Percentiles rank a stretch among this genome's conserved stretches.
These are phyloP conservation scores for Litsea cubeba DNA, from an alignment of 164 flowering plant genomes.

Conservation along the genomic window DNA sequence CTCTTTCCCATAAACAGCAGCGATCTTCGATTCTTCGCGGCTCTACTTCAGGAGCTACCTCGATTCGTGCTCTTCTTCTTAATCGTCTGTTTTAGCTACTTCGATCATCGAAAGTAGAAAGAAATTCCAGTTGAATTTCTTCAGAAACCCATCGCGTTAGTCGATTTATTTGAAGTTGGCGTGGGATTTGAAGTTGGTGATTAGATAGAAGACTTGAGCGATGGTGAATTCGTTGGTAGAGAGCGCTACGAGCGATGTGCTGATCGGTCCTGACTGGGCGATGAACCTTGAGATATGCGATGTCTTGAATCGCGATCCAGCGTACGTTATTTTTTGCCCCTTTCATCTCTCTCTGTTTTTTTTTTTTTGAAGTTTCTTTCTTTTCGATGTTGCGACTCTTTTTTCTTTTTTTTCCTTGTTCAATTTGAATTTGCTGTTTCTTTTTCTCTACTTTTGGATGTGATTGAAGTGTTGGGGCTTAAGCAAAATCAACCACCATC, in stretches of 20 bases:
- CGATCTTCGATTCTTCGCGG: not conserved
- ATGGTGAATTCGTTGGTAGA: constrained; percentile 94
- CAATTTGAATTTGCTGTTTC: no score
- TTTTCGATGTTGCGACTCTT: not conserved
- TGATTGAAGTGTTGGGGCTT: no score
- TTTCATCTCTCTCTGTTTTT: no score
- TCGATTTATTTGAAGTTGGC: not conserved
- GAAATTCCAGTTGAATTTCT: no score
- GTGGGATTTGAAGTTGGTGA: not conserved
- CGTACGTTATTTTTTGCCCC: constrained; percentile 27
- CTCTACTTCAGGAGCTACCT: not conserved
- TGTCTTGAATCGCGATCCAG: constrained; percentile 83
- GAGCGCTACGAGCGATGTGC: constrained; percentile 87
- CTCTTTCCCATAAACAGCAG: not conserved
- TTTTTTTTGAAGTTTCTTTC: not conserved
- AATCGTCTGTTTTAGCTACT: not conserved
- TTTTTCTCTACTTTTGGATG: not conserved
- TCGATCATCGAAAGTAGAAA: not conserved
- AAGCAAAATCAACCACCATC: no score
- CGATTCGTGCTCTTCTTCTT: not conserved
- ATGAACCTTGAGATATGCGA: constrained; percentile 98
- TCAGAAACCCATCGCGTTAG: not conserved
- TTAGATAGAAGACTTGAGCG: not conserved
- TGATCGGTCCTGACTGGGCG: constrained; percentile 99
- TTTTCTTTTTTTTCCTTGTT: not conserved